Evolutionary conservation across 2,329 filamentous ascomycete genomes (phyloP).

Genomic region (Nigrograna mackinnonii): DNA sequence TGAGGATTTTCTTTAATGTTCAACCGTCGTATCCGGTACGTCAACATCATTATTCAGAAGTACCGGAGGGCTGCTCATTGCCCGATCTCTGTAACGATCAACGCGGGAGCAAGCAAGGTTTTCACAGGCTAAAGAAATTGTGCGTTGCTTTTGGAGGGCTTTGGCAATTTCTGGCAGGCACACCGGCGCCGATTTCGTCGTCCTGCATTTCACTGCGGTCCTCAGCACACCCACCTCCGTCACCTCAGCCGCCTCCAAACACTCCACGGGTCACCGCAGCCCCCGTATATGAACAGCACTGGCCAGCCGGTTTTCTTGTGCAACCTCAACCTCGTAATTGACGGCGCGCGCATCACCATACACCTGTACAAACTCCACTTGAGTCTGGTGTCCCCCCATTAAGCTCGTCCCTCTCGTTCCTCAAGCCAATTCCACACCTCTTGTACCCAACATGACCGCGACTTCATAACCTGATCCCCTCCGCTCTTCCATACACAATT

Average conservation of each 20-base stretch:
- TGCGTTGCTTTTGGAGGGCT: conserved; percentile 5
- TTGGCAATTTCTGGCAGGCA: conserved; percentile 9
- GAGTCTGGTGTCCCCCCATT: too few species aligned
- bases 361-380: too few species aligned
- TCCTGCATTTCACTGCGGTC: conserved; percentile 19
- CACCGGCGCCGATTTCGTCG: conserved; percentile 25
- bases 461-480: conserved; percentile 16
- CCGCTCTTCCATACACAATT: conserved; percentile 4
- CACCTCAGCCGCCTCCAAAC: conserved; percentile 22
- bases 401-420: conserved; percentile 25
- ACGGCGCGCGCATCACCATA: too few species aligned
- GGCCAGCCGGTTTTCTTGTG: conserved; percentile 18
- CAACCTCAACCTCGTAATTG: conserved; percentile 21
- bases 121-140: conserved; percentile 27
- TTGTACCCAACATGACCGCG: conserved; percentile 21
- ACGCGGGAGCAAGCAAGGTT: conserved; percentile 20
- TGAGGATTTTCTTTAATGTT: background rate
- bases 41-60: too few species aligned
- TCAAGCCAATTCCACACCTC: conserved; percentile 22
- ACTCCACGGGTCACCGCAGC: conserved; percentile 19
- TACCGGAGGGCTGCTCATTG: background rate
- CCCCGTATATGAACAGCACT: conserved; percentile 21
- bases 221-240: conserved; percentile 20
- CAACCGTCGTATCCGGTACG: background rate
- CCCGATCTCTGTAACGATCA: conserved; percentile 16